Percentiles rank a stretch among this genome's conserved stretches.
phyloP scores from a whole-genome alignment of 208 protist species.

The Blechomonas ayalai region DNA sequence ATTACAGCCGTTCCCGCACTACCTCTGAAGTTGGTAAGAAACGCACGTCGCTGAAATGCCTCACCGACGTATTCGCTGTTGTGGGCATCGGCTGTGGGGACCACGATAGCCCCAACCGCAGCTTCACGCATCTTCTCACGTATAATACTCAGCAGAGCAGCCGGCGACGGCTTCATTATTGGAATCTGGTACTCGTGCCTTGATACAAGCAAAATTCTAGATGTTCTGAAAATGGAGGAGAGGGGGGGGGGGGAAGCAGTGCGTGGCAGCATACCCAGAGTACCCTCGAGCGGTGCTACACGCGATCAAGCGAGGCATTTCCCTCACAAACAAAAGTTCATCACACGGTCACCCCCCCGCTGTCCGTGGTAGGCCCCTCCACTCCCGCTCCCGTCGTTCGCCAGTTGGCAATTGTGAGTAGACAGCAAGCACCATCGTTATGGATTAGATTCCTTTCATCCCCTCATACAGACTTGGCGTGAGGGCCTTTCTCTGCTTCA shows the following conservation, averaged over 20 bases:
- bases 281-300: too few species aligned
- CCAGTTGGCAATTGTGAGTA: too few species aligned
- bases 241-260: neutral
- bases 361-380: too few species aligned
- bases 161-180: conserved; percentile 24
- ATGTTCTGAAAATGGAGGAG: neutral
- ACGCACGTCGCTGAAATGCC: conserved; percentile 85
- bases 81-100: conserved; percentile 92
- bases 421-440: too few species aligned
- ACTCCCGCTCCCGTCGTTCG: too few species aligned
- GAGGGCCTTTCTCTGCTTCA: too few species aligned
- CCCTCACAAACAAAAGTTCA: too few species aligned
- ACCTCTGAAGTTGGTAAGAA: conserved; percentile 94
- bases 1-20: conserved; percentile 89
- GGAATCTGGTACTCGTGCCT: neutral
- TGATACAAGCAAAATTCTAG: neutral
- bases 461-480: too few species aligned
- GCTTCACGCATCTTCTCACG: conserved; percentile 67
- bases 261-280: too few species aligned
- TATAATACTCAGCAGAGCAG: conserved; percentile 36
- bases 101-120: conserved; percentile 73
- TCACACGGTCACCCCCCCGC: too few species aligned
- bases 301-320: too few species aligned
- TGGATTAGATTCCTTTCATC: too few species aligned
- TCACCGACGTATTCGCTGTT: conserved; percentile 94